Base-by-base conservation (phyloP, 148 eudicot species). In the Bassia scoparia region DNA sequence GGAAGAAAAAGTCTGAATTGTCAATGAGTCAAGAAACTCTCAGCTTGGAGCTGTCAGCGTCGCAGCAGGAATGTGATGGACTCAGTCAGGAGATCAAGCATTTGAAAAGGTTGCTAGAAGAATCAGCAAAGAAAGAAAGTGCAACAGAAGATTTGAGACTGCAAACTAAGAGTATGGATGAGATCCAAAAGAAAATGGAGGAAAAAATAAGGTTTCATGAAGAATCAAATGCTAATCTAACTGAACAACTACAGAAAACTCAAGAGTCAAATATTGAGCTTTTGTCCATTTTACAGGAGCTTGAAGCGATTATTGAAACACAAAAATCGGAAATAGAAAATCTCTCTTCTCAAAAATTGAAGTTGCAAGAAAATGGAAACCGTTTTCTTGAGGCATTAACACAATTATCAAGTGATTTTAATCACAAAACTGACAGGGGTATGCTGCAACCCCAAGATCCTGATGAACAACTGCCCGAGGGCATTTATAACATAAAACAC, bases 211-310 rank as follows among this genome's bases (percentile, higher is more conserved):
- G 74, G 56, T 83, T 74, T 67, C 91, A 85, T 59, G 81, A 84
- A 69, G 86, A 89, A 59, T 83, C 86, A 62, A 91, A 87, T 77
- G 82, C 77, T 61, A 58, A 74, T 76, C 76, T 94, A 82, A 76
- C 86, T 64, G 73, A 81, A 77, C 98, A 94, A 75, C 80, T 89
- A 33, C 81, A 86, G 73, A 86, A 82, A 79, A 88, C 87, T 50
- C 98, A 91, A 79, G 93, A 94, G 70, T 91, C 97, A 24, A 94
- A 89, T 71, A 69, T 91, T 59, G 96, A 94, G 79, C 96, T 94
- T 68, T 80, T 91, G 66, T 82, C 87, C 74, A 77, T 94, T 79
- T 89, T 94, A 74, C 91, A 88, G 79, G 98, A 94, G 81, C 84
- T 94, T 67, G 98, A 94, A 81, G 88, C 84, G 46, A 87, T 85